Evolutionary conservation across 768 basidiomycete genomes (phyloP), one percentile per base, ranked within the genome.

Genomic region (Pleurotus citrinopileatus): DNA sequence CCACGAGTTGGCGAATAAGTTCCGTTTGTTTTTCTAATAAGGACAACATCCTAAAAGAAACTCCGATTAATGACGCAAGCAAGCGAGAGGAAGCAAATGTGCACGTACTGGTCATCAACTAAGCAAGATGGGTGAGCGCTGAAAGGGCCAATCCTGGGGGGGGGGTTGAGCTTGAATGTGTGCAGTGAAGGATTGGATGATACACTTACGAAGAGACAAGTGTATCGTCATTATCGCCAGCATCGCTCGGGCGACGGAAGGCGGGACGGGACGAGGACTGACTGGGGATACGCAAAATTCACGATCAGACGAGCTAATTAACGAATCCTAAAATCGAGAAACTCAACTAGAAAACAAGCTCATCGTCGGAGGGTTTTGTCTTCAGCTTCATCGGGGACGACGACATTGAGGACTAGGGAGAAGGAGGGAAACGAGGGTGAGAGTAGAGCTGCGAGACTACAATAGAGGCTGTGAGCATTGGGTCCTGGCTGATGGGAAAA

Each of bases 1-100:
- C 46, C 13, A 48, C 26, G 1, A 48, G 28, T 32, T 48, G 46
- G 9, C 46, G 46, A 28, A 48, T 27, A 1, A 48, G 46, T 27
- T 48, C 46, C 13, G 46, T 48, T 29, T 48, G 46, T 29, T 32
- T 48, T 32, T 48, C 46, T 17, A 48, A 29, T 15, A 48, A 27
- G n/a, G 27, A 25, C 15, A 32, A 17, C 46, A 48, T 29, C 27
- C 46, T 48, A 48, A 10, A 15, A n/a, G 32, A 1, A 3, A 48
- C 17, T 1, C 12, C 38, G 10, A 17, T 40, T n/a, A n/a, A n/a
- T n/a, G n/a, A n/a, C n/a, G n/a, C n/a, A n/a, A n/a, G n/a, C n/a
- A n/a, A n/a, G n/a, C n/a, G n/a, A n/a, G n/a, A n/a, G n/a, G 32
- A 34, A 34, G 1, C n/a, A 3, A 34, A 10, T 34, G 22, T 2